Conservation (phyloP, 2,329 filamentous ascomycete genomes). For the Colletotrichum lupini region DNA sequence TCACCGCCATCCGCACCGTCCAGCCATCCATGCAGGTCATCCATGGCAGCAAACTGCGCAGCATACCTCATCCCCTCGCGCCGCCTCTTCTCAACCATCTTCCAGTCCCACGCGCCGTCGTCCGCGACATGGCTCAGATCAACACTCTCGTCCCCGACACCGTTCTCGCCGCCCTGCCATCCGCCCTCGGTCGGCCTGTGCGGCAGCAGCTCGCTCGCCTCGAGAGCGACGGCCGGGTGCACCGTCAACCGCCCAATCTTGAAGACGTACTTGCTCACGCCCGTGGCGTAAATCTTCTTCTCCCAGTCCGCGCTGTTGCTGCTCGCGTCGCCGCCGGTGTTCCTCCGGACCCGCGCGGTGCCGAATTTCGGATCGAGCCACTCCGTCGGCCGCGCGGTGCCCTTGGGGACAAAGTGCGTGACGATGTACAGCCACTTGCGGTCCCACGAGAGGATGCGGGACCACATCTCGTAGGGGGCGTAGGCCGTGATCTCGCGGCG, state of each 20-base stretch:
- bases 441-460: conserved; percentile 78
- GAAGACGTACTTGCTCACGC: conserved; percentile 83
- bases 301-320: conserved; percentile 58
- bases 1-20: conserved; percentile 64
- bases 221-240: conserved; percentile 80
- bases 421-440: conserved; percentile 84
- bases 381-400: conserved; percentile 63
- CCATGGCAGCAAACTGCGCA: conserved; percentile 66
- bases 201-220: conserved; percentile 79
- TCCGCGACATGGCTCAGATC: conserved; percentile 49
- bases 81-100: conserved; percentile 64
- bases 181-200: conserved; percentile 69
- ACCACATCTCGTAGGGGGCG: conserved; percentile 79
- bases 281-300: conserved; percentile 76
- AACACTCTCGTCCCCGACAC: conserved; percentile 51
- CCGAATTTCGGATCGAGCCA: conserved; percentile 63
- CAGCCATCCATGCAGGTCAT: conserved; percentile 63
- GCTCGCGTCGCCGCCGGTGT: conserved; percentile 44
- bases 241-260: conserved; percentile 87
- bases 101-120: conserved; percentile 67
- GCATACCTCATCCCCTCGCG: conserved; percentile 66
- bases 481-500: conserved; percentile 78
- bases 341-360: conserved; percentile 42
- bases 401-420: conserved; percentile 77
- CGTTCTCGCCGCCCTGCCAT: conserved; percentile 62